Conservation (phyloP, 208 protist genomes). For the Kentomonas sorsogonicus region DNA sequence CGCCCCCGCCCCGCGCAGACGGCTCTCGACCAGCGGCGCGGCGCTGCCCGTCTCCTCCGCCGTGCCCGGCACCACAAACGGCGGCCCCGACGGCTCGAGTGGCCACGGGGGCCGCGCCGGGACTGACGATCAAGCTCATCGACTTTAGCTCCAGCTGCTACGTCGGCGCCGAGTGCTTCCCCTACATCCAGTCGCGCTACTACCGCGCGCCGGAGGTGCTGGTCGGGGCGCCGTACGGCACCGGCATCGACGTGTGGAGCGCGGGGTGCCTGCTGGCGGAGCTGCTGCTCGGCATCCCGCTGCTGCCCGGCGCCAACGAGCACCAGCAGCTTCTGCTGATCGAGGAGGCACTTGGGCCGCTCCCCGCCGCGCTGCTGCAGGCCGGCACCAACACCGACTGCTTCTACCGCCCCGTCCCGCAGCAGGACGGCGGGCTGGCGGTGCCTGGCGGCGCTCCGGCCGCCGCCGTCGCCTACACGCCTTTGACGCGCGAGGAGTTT, state of each 20-base stretch:
- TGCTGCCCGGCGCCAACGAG: slow-evolving; percentile 92
- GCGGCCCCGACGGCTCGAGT: neutral
- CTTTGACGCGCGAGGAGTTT: slow-evolving; percentile 18
- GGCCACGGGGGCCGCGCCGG: slow-evolving; percentile 3
- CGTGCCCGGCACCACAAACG: too few relatives aligned
- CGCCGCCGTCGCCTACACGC: neutral
- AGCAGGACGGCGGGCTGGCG: neutral
- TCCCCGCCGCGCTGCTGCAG: slow-evolving; percentile 66
- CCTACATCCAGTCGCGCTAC: slow-evolving; percentile 92
- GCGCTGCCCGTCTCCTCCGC: too few relatives aligned
- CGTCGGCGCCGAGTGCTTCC: slow-evolving; percentile 71
- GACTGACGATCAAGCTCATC: slow-evolving; percentile 92
- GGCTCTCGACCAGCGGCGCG: too few relatives aligned
- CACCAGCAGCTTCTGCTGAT: slow-evolving; percentile 92
- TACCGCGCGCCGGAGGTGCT: slow-evolving; percentile 97
- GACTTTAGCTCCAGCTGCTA: slow-evolving; percentile 97
- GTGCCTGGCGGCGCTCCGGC: neutral
- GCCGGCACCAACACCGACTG: slow-evolving; percentile 26
- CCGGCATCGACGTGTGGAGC: slow-evolving; percentile 96
- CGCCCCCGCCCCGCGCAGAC: too few relatives aligned
- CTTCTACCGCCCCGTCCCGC: slow-evolving; percentile 33
- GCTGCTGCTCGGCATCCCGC: slow-evolving; percentile 90
- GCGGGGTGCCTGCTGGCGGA: slow-evolving; percentile 96
- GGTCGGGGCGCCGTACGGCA: slow-evolving; percentile 83
- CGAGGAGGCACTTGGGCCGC: slow-evolving; percentile 89